A percentile compares a stretch with the other conserved stretches of the same genome.
These are phyloP conservation scores for Oenanthe sinensis DNA, from an alignment of 129 eudicot species.

Conservation along the genomic window DNA sequence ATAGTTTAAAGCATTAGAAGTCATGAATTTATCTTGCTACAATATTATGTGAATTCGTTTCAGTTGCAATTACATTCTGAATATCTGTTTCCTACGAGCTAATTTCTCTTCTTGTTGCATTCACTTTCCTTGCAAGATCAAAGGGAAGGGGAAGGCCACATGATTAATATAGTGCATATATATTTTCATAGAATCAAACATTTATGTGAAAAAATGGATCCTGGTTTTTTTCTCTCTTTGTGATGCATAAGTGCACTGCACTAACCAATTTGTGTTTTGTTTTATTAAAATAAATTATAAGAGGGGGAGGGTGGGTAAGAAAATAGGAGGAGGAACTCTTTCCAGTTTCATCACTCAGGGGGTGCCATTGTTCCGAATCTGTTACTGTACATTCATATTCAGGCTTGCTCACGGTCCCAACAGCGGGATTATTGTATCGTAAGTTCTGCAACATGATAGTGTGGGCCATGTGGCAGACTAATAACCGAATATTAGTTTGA, in stretches of 20 bases:
- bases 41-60: background rate
- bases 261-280: no score
- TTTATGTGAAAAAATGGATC: no score
- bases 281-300: no score
- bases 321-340: background rate
- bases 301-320: background rate
- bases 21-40: background rate
- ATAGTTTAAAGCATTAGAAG: background rate
- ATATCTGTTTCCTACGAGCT: background rate
- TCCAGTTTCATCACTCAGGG: background rate
- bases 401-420: background rate
- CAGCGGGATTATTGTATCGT: background rate
- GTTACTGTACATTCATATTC: background rate
- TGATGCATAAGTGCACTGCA: background rate
- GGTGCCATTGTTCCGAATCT: background rate
- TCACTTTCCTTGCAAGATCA: background rate
- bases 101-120: background rate
- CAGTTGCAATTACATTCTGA: background rate
- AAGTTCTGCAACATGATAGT: background rate
- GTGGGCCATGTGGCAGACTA: background rate
- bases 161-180: no score
- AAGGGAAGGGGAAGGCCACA: no score
- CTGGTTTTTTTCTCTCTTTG: no score
- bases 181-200: no score
- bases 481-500: background rate